Evolutionary conservation across 2,329 filamentous ascomycete species (phyloP).

Genomic region (Trichophyton benhamiae): DNA sequence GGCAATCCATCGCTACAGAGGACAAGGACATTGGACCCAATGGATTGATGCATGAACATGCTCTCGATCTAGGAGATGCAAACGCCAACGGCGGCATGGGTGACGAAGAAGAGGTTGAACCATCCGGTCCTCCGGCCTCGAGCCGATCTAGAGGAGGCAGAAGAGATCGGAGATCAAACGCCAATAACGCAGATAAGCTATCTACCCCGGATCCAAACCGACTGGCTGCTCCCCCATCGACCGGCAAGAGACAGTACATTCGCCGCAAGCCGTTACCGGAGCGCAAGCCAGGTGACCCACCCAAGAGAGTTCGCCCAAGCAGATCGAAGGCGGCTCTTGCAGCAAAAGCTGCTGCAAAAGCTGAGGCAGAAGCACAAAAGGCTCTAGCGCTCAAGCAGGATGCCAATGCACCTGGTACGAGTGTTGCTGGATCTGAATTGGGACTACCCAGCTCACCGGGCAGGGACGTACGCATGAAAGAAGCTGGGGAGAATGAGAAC

Average conservation of each 20-base stretch:
- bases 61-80: not conserved
- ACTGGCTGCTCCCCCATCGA: not conserved
- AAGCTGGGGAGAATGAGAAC: not conserved
- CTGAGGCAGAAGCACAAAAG: not conserved
- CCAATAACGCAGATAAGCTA: not conserved
- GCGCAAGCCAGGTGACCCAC: not conserved
- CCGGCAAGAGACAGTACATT: not conserved
- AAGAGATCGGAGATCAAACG: constrained; percentile 5
- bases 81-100: not conserved
- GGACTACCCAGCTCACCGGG: constrained; percentile 4
- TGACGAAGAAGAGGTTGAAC: constrained; percentile 6
- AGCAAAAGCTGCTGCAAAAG: not conserved
- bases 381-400: not conserved
- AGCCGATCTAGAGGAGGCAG: constrained; percentile 3
- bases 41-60: constrained; percentile 8
- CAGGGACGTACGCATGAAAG: not conserved
- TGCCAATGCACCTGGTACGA: not conserved
- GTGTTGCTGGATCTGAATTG: not conserved
- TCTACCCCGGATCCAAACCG: not conserved
- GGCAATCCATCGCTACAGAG: constrained; percentile 19
- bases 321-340: not conserved
- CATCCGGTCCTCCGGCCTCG: not conserved
- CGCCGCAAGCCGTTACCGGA: not conserved
- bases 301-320: not conserved
- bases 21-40: constrained; percentile 10